Evolutionary conservation across 75 land plant genomes (phyloP), one percentile per base, ranked within the genome.

Genomic region (Ceratopteris richardii): DNA sequence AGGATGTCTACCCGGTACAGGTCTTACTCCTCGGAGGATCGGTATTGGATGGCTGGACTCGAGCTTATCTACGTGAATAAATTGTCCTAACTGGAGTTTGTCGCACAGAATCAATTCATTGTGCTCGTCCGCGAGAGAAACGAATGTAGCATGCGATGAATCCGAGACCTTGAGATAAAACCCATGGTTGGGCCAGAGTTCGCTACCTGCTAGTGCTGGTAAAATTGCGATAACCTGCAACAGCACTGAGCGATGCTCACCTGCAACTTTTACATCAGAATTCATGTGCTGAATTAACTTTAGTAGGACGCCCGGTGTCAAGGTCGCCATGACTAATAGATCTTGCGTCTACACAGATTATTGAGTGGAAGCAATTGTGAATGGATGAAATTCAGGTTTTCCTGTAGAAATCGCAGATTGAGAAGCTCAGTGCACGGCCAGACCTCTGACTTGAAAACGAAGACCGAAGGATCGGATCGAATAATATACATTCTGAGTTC

Each of bases 151-250:
- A 57, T 93, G 98, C 1, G 96, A 88, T 0, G 98, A 93, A 46
- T 93, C 98, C 1, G 98, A 93, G 16, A 93, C 96, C 72, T 89
- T 93, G 39, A 93, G 36, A 61, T 85, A 93, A 66, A 88, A 93
- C 1, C 98, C 98, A 26, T 93, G 89, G 62, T 89, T 73, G 4
- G 95, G 87, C 86, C 86, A 93, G 7, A 93, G 69, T 21, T 85
- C 98, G 12, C 82, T 65, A 17, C 90, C 90, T 0, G 77, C 65
- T 51, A 93, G 66, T 9, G 98, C 90, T 7, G 98, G 98, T 0
- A 93, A 87, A 25, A 93, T 93, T 80, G 95, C 80, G 33, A 93
- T 81, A 18, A 93, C 96, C 67, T 93, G 98, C 19, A 93, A 62
- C 0, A 83, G 74, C 9, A 83, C 82, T 0, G 98, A 85, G 9